Evolutionary conservation across 768 basidiomycete genomes (phyloP), one percentile per base, ranked within the genome.

Genomic region (Postia placenta): DNA sequence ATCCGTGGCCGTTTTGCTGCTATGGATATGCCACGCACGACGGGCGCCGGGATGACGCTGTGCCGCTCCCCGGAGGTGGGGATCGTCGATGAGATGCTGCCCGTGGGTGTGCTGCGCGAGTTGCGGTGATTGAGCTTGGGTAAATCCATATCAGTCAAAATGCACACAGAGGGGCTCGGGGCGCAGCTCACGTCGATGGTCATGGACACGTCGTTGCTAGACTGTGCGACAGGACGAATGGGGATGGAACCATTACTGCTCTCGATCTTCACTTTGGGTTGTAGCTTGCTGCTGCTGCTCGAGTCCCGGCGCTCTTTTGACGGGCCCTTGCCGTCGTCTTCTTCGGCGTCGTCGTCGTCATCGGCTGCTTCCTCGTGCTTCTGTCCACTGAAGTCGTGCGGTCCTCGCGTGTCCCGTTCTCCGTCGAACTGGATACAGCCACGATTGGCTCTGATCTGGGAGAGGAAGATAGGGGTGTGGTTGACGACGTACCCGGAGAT

Each of bases 351-450:
- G 12, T 68, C 73, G 11, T 68, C 69, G 37, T 69, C 74, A 5
- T 67, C 74, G 35, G 69, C 71, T 5, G 57, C 67, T 47, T 66
- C 64, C 20, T 58, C 59, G 36, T 51, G 55, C 11, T 56, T 66
- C 20, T 61, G 59, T 48, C 66, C 71, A 2, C 59, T 64, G 53
- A 79, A 79, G 60, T 79, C 77, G n/a, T 65, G 60, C 0, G 77
- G 77, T 1, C 71, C 69, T 49, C 72, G 71, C 0, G 69, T 64
- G 53, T 80, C 78, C 50, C 70, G 68, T 47, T 79, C 77, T 24
- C 77, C 77, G 27, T 74, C 72, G 44, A 76, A 78, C 77, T 79
- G 42, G 1, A 26, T 25, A 37, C 41, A 28, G 25, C 5, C 23
- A 42, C 40, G 22, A 45, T 43, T 48, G 47, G 47, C 27, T 47